Evolutionary conservation across 2,329 filamentous ascomycete genomes (phyloP), one percentile per base, ranked within the genome.

Genomic region (Dothideomycetes sp.): DNA sequence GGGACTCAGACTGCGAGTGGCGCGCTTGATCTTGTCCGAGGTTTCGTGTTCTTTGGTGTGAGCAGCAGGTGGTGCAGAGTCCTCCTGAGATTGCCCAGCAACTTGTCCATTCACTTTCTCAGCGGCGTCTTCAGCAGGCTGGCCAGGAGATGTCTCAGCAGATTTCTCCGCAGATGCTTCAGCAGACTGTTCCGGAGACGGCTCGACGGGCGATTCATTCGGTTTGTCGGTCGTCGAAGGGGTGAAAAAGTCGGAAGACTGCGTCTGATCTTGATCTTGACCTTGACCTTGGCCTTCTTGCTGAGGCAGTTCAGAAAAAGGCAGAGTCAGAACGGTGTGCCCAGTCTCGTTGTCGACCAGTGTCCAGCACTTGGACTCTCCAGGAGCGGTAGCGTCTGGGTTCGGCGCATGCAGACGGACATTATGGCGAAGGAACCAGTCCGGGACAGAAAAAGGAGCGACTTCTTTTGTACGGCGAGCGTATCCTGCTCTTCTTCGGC

Each of bases 361-460:
- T 13, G 32, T 42, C 31, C 31, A 34, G 27, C 32, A 42, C 17
- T 33, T 24, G 13, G 31, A 19, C 19, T 35, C 40, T 4, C 15
- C 12, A 13, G 17, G 13, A 33, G 40, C 15, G 4, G 18, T 20
- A 10, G 28, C 22, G 10, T 20, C 17, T 11, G 17, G 10, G 15
- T 28, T 6, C 2, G 37, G 29, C 15, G 41, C 37, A 18, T 46
- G 43, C 11, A 60, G 45, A 30, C 51, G 51, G 31, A 62, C 56
- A 49, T 62, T 61, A 36, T 59, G 49, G 17, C 51, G 50, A 32
- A 62, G 36, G 39, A 62, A 62, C 59, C 59, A 62, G 5, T 57
- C 52, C 10, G 59, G 59, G n/a, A 61, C 31, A 16, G 32, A 42
- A n/a, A 44, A 45, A 5, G 34, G 23, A 17, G 42, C 22, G n/a